phyloP scores from a whole-genome alignment of 768 basidiomycete species.

The Cystobasidiopsis lactophilus region DNA sequence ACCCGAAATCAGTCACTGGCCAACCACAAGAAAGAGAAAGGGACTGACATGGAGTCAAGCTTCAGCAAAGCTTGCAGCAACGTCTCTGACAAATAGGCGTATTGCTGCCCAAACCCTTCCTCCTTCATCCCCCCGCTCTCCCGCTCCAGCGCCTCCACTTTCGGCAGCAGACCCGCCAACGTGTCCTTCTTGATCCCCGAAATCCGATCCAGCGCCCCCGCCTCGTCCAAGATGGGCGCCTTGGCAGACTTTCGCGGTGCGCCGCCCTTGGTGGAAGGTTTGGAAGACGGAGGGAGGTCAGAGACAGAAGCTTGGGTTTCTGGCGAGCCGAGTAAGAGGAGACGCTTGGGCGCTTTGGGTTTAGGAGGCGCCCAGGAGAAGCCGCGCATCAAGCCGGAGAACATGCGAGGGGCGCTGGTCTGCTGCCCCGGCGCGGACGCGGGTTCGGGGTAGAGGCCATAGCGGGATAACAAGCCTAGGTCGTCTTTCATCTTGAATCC shows the following conservation, averaged over 20 bases:
- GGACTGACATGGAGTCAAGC: background rate
- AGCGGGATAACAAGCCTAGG: background rate
- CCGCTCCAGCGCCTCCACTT: background rate
- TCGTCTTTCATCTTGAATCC: slow-evolving; percentile 3
- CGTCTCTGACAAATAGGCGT: background rate
- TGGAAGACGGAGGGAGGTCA: background rate
- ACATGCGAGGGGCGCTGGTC: background rate
- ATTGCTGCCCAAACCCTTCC: background rate
- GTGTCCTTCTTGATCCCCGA: background rate
- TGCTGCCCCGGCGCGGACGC: background rate
- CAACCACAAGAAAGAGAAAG: background rate
- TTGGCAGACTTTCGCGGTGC: background rate
- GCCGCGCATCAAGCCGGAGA: background rate
- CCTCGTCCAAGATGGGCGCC: background rate
- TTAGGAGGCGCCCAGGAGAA: background rate
- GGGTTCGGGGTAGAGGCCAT: background rate
- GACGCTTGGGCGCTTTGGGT: background rate
- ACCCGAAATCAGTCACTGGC: background rate
- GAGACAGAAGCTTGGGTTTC: background rate
- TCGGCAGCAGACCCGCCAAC: background rate
- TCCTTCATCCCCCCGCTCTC: background rate
- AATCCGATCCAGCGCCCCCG: background rate
- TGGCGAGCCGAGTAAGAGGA: background rate
- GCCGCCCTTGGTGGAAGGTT: background rate
- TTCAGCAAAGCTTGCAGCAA: background rate